Evolutionary conservation across 75 land plant species (phyloP), one percentile per base, ranked within the genome.

Genomic region (Chamaecyparis obtusa): DNA sequence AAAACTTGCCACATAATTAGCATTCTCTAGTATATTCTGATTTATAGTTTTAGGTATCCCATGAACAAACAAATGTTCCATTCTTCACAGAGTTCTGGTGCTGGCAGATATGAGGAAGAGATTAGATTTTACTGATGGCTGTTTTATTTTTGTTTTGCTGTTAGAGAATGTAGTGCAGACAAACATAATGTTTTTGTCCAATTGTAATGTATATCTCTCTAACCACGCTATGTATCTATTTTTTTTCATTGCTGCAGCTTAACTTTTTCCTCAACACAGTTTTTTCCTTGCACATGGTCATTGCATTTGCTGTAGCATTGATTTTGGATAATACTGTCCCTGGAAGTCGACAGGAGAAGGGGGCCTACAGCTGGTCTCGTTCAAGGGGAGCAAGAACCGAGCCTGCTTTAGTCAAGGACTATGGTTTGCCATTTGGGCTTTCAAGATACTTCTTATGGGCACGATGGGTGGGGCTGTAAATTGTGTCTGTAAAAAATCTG

Each of bases 311-410:
- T 44, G 93, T 92, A 30, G 90, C 93, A 0, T 88, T 91, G 36
- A 39, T 92, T 27, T 90, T 92, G 14, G 93, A 92, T 81, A 92
- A 92, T 74, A 92, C 93, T n/a, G 92, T 92, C 67, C 92, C 92
- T 16, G 93, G 93, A 8, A 91, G 93, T 46, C 83, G 85, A 17
- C 93, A 91, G 48, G 93, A 92, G 74, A 85, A 92, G 56, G 93
- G 93, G 0, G 39, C 84, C 0, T 92, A 92, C 51, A 67, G 82
- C 9, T 92, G 93, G 93, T 57, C 90, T 67, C 46, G 24, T 19
- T 86, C 88, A 71, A 75, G 85, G 37, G 85, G 84, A 64, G 93
- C 93, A 16, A 86, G 88, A 44, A 88, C 54, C 19, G 93, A 92
- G 30, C 90, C 87, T 5, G 87, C 86, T 8, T 55, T 92, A 71